phyloP scores from a whole-genome alignment of 2,329 filamentous ascomycete genomes.

The Ophiostoma novo-ulmi region DNA sequence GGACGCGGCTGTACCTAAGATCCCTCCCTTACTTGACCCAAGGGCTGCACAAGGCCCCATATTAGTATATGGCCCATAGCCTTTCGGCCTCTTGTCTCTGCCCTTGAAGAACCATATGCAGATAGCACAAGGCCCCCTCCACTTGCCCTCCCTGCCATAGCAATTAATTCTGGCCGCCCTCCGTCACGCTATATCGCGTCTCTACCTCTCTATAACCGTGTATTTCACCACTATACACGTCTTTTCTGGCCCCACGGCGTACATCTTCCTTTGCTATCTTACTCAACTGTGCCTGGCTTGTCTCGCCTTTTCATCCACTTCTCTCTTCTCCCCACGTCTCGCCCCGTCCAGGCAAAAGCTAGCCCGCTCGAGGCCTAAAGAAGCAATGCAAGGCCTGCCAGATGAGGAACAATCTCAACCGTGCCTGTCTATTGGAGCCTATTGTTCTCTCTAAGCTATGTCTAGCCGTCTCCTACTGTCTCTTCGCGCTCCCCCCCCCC shows the following conservation, averaged over 20 bases:
- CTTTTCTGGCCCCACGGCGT: background rate
- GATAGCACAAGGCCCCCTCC: background rate
- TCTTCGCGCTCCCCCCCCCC: slow-evolving; percentile 15
- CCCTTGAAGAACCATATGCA: slow-evolving; percentile 14
- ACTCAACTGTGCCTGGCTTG: slow-evolving; percentile 8
- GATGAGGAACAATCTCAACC: background rate
- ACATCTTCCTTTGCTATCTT: background rate
- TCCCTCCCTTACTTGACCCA: slow-evolving; percentile 10
- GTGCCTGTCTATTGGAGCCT: slow-evolving; percentile 7
- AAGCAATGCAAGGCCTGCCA: slow-evolving; percentile 9
- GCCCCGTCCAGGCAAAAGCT: background rate
- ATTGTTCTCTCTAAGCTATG: background rate
- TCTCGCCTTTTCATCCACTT: background rate
- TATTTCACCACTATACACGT: slow-evolving; percentile 10
- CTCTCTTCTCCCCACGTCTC: background rate
- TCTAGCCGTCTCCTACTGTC: background rate
- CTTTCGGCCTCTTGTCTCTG: slow-evolving; percentile 14
- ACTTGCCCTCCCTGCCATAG: slow-evolving; percentile 13
- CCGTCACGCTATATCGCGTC: slow-evolving; percentile 16
- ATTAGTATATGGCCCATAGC: background rate
- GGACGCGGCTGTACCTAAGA: slow-evolving; percentile 5
- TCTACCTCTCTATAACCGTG: background rate
- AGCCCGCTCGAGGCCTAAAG: background rate
- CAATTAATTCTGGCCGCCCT: slow-evolving; percentile 20
- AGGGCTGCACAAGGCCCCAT: slow-evolving; percentile 7